These are phyloP conservation scores for Alternaria sp. DNA, from an alignment of 2,329 filamentous ascomycete genomes.

Conservation along the genomic window DNA sequence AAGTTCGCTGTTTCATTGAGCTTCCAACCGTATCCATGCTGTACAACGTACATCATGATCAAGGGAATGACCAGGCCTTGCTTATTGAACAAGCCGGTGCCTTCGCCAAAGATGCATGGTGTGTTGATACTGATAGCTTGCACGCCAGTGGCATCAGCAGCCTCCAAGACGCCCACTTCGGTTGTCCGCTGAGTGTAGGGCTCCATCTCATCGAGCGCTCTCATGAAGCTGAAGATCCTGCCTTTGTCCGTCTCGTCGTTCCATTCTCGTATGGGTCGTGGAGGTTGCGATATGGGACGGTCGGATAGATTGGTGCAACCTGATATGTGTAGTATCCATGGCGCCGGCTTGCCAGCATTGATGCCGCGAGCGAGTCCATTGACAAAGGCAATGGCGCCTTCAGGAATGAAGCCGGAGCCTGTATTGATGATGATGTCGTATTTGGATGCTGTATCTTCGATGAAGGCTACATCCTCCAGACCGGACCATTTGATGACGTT, in stretches of 20 bases:
- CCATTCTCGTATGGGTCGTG: constrained; percentile 15
- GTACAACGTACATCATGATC: constrained; percentile 17
- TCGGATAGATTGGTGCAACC: constrained; percentile 23
- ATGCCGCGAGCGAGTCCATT: constrained; percentile 20
- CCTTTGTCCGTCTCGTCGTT: constrained; percentile 15
- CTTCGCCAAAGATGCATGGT: constrained; percentile 25
- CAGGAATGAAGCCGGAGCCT: constrained; percentile 18
- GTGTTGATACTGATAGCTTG: constrained; percentile 21
- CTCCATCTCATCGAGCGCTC: constrained; percentile 5
- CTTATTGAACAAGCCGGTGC: constrained; percentile 20
- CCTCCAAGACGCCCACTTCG: constrained; percentile 17
- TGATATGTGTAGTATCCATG: constrained; percentile 22
- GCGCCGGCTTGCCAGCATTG: constrained; percentile 3
- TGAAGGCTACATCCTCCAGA: constrained; percentile 13
- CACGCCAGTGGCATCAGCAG: constrained; percentile 12
- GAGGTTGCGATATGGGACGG: constrained; percentile 7
- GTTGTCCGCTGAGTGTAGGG: constrained; percentile 20
- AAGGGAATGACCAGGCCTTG: constrained; percentile 20
- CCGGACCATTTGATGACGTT: constrained; percentile 16
- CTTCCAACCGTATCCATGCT: constrained; percentile 26
- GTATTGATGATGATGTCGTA: constrained; percentile 27
- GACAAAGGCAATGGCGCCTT: constrained; percentile 20
- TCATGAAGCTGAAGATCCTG: constrained; percentile 17
- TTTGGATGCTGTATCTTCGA: constrained; percentile 14
- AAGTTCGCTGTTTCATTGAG: constrained; percentile 26